Evolutionary conservation across 495 filamentous ascomycete genomes (phyloP), one percentile per base, ranked within the genome.

Genomic region (Lepidopterella palustris): DNA sequence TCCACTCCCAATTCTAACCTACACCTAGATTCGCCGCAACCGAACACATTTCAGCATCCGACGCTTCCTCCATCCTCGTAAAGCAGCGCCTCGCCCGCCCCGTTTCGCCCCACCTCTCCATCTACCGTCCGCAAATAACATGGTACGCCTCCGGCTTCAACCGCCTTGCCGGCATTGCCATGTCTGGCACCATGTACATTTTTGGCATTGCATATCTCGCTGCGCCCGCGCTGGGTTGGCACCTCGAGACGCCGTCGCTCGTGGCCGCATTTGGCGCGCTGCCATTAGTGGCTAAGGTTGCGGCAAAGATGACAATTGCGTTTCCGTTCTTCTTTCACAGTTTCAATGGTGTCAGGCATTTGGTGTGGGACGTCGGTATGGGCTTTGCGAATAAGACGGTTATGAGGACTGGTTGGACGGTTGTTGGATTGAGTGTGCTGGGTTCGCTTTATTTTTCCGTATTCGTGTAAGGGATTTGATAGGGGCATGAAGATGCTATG

Each of bases 61-160:
- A 74, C 61, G 85, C 89, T 64, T 81, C 77, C 55, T 73, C 80
- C 71, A 85, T 97, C 77, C 91, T 97, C 72, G 83, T 80, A 62
- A 76, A 82, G 62, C 93, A 99, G 75, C 93, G 93, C 65, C 84
- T 86, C 58, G 70, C 77, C 67, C 95, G 93, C 49, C 93, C 93
- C 65, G 80, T 95, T 60, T 79, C 90, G 35, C 93, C 93, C 45
- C 92, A 99, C 72, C 84, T 99, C 54, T 68, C 74, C 60, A 92
- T 95, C 82, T 99, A 97, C 82, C 79, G 83, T 64, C 86, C 87
- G 61, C 87, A 89, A 76, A 86, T 97, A 69, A 92, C 91, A 55
- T 96, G 87, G 87, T 85, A 87, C 70, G 74, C 77, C 45, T 89
- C 85, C 56, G 75, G 69, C 54, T 76, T 88, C 73, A 85, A 89